These are phyloP conservation scores for Cichorium intybus DNA, from an alignment of 140 eudicot genomes.

Conservation along the genomic window DNA sequence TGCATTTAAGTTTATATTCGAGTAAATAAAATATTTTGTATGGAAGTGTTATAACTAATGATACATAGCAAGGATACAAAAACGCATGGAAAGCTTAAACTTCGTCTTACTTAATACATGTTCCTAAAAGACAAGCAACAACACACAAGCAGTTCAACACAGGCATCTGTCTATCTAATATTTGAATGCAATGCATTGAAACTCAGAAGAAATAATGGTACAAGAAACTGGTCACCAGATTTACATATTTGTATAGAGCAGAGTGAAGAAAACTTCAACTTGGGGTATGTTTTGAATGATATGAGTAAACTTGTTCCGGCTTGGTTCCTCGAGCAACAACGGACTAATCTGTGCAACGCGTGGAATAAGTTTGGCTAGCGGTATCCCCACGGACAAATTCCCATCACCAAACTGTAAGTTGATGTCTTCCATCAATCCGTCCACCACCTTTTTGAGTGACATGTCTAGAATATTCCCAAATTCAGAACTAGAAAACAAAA, in stretches of 20 bases:
- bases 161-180: background rate
- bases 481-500: too few species aligned
- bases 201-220: background rate
- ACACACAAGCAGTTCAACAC: too few species aligned
- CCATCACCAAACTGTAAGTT: too few species aligned
- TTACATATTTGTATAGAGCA: conserved; percentile 71
- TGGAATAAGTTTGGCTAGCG: conserved; percentile 73
- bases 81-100: background rate
- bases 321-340: conserved; percentile 57
- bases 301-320: conserved; percentile 51
- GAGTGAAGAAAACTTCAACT: conserved; percentile 82
- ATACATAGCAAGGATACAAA: background rate
- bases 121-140: too few species aligned
- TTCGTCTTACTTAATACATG: conserved; percentile 8
- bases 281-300: conserved; percentile 57
- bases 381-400: conserved; percentile 45
- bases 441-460: too few species aligned
- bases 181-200: too few species aligned
- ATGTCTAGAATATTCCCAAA: too few species aligned
- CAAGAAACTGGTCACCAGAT: background rate
- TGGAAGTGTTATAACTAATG: background rate
- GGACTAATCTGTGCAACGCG: conserved; percentile 60
- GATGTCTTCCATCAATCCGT: too few species aligned
- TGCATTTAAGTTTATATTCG: too few species aligned
- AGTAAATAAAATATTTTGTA: too few species aligned